These are phyloP conservation scores for Fraxinus cuspidata DNA, from an alignment of 257 asterid genomes.

Conservation along the genomic window DNA sequence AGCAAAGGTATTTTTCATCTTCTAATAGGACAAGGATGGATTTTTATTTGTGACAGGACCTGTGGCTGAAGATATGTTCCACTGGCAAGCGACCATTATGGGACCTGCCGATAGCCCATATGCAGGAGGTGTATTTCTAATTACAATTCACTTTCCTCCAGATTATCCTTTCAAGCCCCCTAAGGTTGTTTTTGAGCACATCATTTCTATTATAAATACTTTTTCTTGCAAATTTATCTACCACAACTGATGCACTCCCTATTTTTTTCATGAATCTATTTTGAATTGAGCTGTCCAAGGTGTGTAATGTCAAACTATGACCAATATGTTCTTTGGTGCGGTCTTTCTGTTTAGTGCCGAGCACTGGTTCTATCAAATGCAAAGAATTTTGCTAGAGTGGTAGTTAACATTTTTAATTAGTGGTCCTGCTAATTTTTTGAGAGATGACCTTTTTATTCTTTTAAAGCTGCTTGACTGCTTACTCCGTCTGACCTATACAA, in stretches of 20 bases:
- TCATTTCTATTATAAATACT: not conserved
- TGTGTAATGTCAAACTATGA: not conserved
- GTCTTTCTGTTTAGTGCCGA: not conserved
- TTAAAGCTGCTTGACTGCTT: not conserved
- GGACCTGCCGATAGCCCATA: slow-evolving; percentile 27
- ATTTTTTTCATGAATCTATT: not conserved
- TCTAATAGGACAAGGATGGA: not conserved
- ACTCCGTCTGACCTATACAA: not conserved
- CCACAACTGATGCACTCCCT: not conserved
- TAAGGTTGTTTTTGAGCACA: slow-evolving; percentile 13
- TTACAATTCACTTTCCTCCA: slow-evolving; percentile 22
- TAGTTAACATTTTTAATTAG: not conserved
- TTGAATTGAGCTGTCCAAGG: not conserved
- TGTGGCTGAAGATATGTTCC: slow-evolving; percentile 30
- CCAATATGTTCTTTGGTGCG: not conserved
- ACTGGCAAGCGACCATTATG: slow-evolving; percentile 31
- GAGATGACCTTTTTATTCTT: not conserved
- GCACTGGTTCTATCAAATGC: not conserved
- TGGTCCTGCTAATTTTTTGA: not conserved
- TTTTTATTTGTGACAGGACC: slow-evolving; percentile 24
- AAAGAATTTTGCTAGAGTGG: not conserved
- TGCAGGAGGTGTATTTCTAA: slow-evolving; percentile 26
- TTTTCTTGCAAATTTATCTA: not conserved
- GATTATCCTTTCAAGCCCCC: slow-evolving; percentile 35
- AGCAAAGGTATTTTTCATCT: not conserved